Conservation (phyloP, 805 yeast genomes). For the Pichia californica region DNA sequence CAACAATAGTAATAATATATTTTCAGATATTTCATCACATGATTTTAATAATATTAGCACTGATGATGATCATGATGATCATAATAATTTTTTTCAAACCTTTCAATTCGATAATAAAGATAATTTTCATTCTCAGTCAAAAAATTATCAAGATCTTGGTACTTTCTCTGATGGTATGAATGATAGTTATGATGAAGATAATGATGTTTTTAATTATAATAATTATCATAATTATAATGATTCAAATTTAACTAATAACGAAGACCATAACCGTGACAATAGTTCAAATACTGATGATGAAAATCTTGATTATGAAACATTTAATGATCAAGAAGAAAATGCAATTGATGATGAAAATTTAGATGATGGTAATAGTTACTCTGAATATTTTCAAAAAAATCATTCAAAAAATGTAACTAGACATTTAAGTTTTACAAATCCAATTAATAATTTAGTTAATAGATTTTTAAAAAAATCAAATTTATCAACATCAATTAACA, state of each 20-base stretch:
- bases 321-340: neutral
- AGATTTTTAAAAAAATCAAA: conserved; percentile 6
- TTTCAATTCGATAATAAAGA: no score
- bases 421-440: conserved; percentile 14
- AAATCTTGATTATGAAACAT: neutral
- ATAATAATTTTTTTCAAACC: no score
- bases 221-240: neutral
- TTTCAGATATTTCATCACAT: neutral
- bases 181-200: conserved; percentile 3
- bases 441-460: conserved; percentile 8
- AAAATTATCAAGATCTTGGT: no score
- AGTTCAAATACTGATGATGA: neutral
- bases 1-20: neutral
- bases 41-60: no score
- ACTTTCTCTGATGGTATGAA: no score
- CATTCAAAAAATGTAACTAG: conserved; percentile 2
- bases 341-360: neutral
- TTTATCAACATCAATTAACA: neutral
- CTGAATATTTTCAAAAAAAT: conserved; percentile 1
- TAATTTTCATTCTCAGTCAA: no score
- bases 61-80: neutral
- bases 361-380: conserved; percentile 4
- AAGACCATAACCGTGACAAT: neutral
- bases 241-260: no score
- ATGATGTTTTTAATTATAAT: neutral